Evolutionary conservation across 2,329 filamentous ascomycete species (phyloP), one percentile per base, ranked within the genome.

Genomic region (Epichloe elymi): DNA sequence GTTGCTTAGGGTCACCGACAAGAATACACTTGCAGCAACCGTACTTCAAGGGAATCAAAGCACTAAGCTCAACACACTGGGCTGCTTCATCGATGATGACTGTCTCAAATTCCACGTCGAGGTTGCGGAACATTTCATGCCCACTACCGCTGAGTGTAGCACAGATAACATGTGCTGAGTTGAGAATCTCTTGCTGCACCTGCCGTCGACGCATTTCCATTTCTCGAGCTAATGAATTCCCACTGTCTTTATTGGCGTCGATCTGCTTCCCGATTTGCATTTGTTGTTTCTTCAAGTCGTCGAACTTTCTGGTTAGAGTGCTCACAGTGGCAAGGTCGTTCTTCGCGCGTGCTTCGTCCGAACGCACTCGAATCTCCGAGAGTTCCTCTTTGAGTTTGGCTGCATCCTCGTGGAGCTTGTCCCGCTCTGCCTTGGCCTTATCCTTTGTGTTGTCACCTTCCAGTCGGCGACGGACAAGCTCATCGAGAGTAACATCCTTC

Each of bases 51-150:
- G 93, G 93, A 58, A 98, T 98, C 45, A 98, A 76, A 12, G 93
- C 93, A 62, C 89, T 95, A 63, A 98, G 78, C 70, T 98, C 93
- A 54, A 98, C 94, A 66, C 91, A 98, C 74, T 98, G 93, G 15
- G 93, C 93, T 3, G 93, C 93, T 70, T 98, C 93, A 61, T 98
- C 93, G 56, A 98, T 96, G 59, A 98, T 87, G 57, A 98, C 93
- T 0, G 93, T 97, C 68, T 98, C 93, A 58, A 98, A 98, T 66
- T 98, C 93, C 48, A 98, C 88, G 60, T 87, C 90, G 51, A 98
- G 71, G 59, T 85, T 86, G 67, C 91, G 88, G 71, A 98, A 95
- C 82, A 97, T 95, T 58, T 98, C 93, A 62, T 98, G 94, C 3
- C 93, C 93, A 66, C 86, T 91, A 60, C 91, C 93, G 65, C 90